Evolutionary conservation across 306 rosid genomes (phyloP), one percentile per base, ranked within the genome.

Genomic region (Glycine soja): DNA sequence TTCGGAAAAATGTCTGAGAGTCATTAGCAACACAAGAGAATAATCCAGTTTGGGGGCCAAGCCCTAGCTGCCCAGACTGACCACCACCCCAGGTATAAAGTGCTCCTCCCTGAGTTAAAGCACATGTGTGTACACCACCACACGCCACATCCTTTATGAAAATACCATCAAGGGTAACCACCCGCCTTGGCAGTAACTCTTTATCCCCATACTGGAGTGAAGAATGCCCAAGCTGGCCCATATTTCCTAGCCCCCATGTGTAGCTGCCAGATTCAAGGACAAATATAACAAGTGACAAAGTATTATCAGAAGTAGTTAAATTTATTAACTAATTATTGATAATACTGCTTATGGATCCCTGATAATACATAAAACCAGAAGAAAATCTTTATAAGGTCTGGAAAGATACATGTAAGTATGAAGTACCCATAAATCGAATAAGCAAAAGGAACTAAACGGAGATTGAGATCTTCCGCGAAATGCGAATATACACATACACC

Each of bases 151-250:
- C 91, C 80, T 82, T 91, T 52, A 92, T 83, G 74, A 68, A 46
- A 82, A 90, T 82, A 71, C 88, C 92, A 76, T 92, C 94, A 57
- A 95, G 95, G 59, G 97, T 85, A 77, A 90, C 97, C 81, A 95
- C 97, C 88, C 92, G 87, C 91, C 98, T 88, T 15, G 98, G 98
- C 42, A 95, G 59, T 78, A 95, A 84, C 87, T 95, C 98, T 81
- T 91, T 95, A 46, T 91, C 92, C 10, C 92, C 97, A 48, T 79
- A 89, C 83, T 91, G 98, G 24, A 92, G 97, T 58, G 97, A 95
- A 85, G 95, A 90, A 84, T 95, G 97, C 78, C 98, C 97, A n/a
- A 95, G 97, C 79, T 95, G 98, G 65, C 98, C 98, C 97, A 92
- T 89, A 81, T 72, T 91, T 83, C 98, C 98, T 32, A 92, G 86